These are phyloP conservation scores for Claviceps citrina DNA, from an alignment of 2,329 filamentous ascomycete genomes.

Conservation along the genomic window DNA sequence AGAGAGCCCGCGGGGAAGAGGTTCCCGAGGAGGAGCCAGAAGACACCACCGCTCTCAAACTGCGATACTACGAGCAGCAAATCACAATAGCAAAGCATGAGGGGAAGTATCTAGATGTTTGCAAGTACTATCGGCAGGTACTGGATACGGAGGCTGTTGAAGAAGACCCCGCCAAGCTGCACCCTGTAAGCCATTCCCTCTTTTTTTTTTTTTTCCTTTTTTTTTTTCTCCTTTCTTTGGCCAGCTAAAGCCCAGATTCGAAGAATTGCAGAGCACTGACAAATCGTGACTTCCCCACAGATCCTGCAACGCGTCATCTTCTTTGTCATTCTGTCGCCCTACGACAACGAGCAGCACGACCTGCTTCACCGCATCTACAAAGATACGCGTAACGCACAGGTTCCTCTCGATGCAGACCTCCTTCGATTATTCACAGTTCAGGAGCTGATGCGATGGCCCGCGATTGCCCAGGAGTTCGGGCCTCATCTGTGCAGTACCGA, in stretches of 20 bases:
- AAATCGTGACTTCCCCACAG: conserved; percentile 28
- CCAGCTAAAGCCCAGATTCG: neutral
- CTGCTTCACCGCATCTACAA: conserved; percentile 83
- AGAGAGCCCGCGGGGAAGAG: conserved; percentile 63
- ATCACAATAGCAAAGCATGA: conserved; percentile 93
- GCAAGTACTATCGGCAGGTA: conserved; percentile 96
- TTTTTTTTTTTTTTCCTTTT: neutral
- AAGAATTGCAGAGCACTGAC: neutral
- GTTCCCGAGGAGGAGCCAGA: conserved; percentile 65
- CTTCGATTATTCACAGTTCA: conserved; percentile 89
- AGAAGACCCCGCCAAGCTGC: conserved; percentile 71
- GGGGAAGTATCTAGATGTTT: conserved; percentile 89
- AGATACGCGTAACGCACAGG: conserved; percentile 65
- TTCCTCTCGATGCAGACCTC: conserved; percentile 68
- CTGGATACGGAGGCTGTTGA: conserved; percentile 92
- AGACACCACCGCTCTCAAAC: conserved; percentile 90
- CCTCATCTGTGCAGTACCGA: conserved; percentile 78
- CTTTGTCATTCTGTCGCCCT: conserved; percentile 88
- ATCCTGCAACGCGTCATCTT: conserved; percentile 90
- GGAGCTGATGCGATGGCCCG: conserved; percentile 96
- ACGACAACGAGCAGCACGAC: conserved; percentile 97
- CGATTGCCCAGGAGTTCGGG: conserved; percentile 77
- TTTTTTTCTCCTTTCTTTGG: neutral
- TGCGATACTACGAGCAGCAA: conserved; percentile 94
- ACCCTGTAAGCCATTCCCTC: conserved; percentile 46